These are phyloP conservation scores for Populus ilicifolia DNA, from an alignment of 345 rosid species.

Conservation along the genomic window DNA sequence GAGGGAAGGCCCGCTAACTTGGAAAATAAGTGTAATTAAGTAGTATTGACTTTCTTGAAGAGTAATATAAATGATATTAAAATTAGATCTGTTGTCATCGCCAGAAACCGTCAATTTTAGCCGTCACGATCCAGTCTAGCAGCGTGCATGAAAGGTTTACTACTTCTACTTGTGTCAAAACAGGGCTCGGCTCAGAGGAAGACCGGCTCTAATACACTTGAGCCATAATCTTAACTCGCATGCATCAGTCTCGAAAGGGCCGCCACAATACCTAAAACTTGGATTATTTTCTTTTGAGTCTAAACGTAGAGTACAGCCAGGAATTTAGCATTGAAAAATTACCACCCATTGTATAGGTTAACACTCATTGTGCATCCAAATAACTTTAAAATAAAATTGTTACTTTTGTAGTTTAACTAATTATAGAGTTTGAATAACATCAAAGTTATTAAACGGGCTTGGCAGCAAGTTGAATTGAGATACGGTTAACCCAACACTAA, in stretches of 20 bases:
- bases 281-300: not conserved
- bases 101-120: not conserved
- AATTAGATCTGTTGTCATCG: conserved; percentile 1
- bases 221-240: not conserved
- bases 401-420: too few species aligned
- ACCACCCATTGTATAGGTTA: too few species aligned
- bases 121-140: not conserved
- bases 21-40: not conserved
- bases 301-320: too few species aligned
- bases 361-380: too few species aligned
- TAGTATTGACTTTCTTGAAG: not conserved
- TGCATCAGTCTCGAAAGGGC: not conserved
- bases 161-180: not conserved
- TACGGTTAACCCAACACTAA: too few species aligned
- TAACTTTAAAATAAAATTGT: too few species aligned
- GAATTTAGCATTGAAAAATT: too few species aligned
- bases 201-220: not conserved
- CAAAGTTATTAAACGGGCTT: too few species aligned
- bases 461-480: too few species aligned
- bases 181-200: not conserved
- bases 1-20: not conserved
- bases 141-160: not conserved
- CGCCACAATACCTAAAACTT: not conserved
- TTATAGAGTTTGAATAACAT: too few species aligned
- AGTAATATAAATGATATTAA: not conserved